Evolutionary conservation across 768 basidiomycete species (phyloP).

Genomic region (Tulasnella sp.): DNA sequence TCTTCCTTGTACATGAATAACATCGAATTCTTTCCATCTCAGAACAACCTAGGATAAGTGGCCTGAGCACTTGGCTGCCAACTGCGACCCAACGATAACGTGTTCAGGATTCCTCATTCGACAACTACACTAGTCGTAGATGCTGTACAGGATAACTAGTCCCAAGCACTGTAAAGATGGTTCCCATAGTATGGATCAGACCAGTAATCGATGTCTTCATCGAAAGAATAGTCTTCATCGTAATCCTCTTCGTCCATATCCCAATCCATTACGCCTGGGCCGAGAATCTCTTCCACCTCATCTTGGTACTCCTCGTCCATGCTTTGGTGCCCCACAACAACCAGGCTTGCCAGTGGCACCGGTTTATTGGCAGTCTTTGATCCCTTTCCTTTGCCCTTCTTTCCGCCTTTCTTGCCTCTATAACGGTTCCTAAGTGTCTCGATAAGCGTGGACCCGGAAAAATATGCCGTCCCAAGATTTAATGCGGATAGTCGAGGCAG

Average conservation of each 20-base stretch:
- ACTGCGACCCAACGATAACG: background rate
- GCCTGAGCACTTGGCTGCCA: background rate
- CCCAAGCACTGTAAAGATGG: background rate
- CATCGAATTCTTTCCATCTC: background rate
- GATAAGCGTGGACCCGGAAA: background rate
- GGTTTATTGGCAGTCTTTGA: background rate
- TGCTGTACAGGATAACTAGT: background rate
- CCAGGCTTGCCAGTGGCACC: background rate
- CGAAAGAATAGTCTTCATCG: background rate
- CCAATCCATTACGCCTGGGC: background rate
- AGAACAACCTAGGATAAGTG: background rate
- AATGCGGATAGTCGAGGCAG: background rate
- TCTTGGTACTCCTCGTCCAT: background rate
- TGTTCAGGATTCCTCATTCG: background rate
- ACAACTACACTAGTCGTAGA: background rate
- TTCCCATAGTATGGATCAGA: background rate
- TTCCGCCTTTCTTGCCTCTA: background rate
- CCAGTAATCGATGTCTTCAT: background rate
- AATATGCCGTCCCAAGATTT: background rate
- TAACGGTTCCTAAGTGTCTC: background rate
- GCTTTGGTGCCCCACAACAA: background rate
- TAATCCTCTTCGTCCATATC: slow-evolving; percentile 1
- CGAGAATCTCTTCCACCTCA: background rate
- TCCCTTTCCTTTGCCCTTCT: slow-evolving; percentile 2
- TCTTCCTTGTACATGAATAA: background rate